Percentiles rank a stretch among this genome's conserved stretches.
Conservation (phyloP, 768 basidiomycete species). For the Pulveroboletus frians region DNA sequence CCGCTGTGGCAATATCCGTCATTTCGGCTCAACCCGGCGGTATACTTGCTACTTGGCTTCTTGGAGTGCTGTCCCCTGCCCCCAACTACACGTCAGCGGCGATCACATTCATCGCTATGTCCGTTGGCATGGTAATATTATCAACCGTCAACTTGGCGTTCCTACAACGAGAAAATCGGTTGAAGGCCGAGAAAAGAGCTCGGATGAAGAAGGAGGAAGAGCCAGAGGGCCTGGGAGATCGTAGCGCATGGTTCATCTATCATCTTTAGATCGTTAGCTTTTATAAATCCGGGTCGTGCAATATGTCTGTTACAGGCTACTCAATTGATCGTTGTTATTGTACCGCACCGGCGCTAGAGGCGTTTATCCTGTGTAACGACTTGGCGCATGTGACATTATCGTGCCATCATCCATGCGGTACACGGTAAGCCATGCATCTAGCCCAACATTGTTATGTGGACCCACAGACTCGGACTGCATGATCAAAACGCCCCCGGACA, state of each 20-base stretch:
- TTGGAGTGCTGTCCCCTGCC: conserved; percentile 44
- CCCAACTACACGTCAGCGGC: conserved; percentile 50
- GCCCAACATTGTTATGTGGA: too few relatives aligned
- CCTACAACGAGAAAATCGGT: conserved; percentile 39
- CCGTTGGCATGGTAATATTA: conserved; percentile 36
- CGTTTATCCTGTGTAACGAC: too few relatives aligned
- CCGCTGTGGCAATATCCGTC: conserved; percentile 50
- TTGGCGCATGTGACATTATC: not conserved
- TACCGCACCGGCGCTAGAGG: too few relatives aligned
- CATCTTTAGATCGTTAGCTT: conserved; percentile 30
- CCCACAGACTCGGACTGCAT: too few relatives aligned
- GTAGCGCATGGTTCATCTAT: conserved; percentile 54
- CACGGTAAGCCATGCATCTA: too few relatives aligned
- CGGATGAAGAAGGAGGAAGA: conserved; percentile 35
- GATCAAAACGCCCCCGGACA: too few relatives aligned
- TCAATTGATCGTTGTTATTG: too few relatives aligned
- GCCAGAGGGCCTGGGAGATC: conserved; percentile 41
- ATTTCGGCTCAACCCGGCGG: conserved; percentile 54
- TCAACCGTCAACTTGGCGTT: conserved; percentile 37
- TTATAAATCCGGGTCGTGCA: not conserved
- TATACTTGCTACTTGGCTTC: conserved; percentile 58
- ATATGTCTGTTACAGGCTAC: too few relatives aligned
- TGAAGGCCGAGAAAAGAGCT: conserved; percentile 38
- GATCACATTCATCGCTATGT: conserved; percentile 32
- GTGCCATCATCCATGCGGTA: too few relatives aligned